Evolutionary conservation across 2,329 filamentous ascomycete species (phyloP).

Genomic region (Ambrosiella beaveri): DNA sequence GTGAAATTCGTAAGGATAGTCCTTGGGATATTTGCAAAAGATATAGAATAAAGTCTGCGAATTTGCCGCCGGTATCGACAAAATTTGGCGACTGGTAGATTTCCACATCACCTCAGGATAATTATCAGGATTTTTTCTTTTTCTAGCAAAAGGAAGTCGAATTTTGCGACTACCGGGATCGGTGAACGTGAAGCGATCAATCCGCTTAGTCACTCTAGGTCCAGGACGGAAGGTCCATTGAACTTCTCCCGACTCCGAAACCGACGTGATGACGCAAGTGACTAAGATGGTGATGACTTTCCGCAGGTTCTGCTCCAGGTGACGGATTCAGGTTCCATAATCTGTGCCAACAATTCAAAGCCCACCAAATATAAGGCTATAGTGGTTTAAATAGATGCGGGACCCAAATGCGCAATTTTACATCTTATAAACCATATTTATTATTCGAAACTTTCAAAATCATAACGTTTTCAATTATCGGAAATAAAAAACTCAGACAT

Average conservation of each 20-base stretch:
- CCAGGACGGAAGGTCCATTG: too few relatives aligned
- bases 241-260: too few relatives aligned
- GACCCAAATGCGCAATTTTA: background rate
- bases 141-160: background rate
- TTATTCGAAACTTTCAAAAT: background rate
- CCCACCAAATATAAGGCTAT: too few relatives aligned
- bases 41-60: background rate
- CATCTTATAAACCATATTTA: background rate
- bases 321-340: too few relatives aligned
- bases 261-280: too few relatives aligned
- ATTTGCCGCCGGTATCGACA: background rate
- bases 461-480: background rate
- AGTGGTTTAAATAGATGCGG: too few relatives aligned
- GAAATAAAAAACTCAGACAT: background rate
- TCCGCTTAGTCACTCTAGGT: too few relatives aligned
- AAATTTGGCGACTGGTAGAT: too few relatives aligned
- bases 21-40: background rate
- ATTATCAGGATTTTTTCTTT: background rate
- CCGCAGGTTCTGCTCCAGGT: too few relatives aligned
- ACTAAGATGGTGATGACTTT: too few relatives aligned
- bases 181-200: background rate
- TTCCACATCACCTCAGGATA: background rate
- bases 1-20: background rate
- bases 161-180: background rate
- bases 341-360: too few relatives aligned